Evolutionary conservation across 805 yeast species (phyloP).

Genomic region (Peterozyma xylosa): DNA sequence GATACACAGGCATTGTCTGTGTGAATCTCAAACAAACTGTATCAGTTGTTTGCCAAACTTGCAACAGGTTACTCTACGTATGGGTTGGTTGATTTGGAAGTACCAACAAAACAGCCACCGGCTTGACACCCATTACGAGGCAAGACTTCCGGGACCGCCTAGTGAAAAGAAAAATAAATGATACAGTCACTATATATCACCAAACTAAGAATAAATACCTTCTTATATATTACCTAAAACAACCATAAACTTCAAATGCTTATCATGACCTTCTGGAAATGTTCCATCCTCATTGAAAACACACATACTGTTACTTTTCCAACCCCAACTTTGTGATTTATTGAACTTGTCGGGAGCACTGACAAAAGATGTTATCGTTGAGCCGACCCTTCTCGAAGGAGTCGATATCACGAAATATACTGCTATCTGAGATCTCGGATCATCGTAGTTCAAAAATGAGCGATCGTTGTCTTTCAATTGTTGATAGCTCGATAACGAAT

Average conservation of each 20-base stretch:
- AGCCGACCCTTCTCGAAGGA: conserved; percentile 38
- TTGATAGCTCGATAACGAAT: neutral
- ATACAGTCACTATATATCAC: too few relatives aligned
- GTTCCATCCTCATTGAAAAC: conserved; percentile 41
- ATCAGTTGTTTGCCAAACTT: too few relatives aligned
- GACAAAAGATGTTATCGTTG: conserved; percentile 43
- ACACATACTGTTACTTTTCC: conserved; percentile 51
- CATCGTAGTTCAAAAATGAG: conserved; percentile 35
- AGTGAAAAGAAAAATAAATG: too few relatives aligned
- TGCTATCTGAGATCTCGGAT: conserved; percentile 33
- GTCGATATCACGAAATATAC: conserved; percentile 50
- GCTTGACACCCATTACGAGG: too few relatives aligned
- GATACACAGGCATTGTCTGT: too few relatives aligned
- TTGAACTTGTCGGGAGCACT: conserved; percentile 48
- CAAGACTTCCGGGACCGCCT: too few relatives aligned
- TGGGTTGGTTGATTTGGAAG: too few relatives aligned
- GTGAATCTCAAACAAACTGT: too few relatives aligned
- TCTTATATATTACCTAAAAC: conserved; percentile 35
- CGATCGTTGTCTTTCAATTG: conserved; percentile 3
- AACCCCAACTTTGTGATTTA: conserved; percentile 53
- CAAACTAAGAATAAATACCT: neutral
- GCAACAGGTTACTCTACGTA: too few relatives aligned
- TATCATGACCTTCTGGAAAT: conserved; percentile 34
- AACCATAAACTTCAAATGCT: conserved; percentile 39
- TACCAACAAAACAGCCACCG: too few relatives aligned